phyloP scores from a whole-genome alignment of 805 yeast species.

The Dipodascus albidus region DNA sequence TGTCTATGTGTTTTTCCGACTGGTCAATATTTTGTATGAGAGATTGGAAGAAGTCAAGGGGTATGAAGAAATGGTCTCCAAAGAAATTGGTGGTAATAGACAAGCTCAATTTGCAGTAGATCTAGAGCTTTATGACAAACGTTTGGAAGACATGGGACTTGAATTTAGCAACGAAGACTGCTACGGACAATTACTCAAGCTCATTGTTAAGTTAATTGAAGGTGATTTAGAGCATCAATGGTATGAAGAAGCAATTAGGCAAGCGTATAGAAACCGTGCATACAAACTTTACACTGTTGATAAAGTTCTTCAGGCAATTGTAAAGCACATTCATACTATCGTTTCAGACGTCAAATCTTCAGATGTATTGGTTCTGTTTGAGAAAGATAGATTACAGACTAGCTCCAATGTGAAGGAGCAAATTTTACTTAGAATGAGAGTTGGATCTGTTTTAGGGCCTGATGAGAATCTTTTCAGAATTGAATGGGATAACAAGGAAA shows the following conservation, averaged over 20 bases:
- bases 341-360: slow-evolving; percentile 70
- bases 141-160: slow-evolving; percentile 70
- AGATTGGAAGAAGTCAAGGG: slow-evolving; percentile 69
- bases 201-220: slow-evolving; percentile 69
- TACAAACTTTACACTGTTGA: slow-evolving; percentile 88
- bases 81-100: slow-evolving; percentile 45
- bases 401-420: slow-evolving; percentile 74
- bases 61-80: slow-evolving; percentile 57
- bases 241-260: slow-evolving; percentile 92
- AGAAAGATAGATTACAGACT: slow-evolving; percentile 55
- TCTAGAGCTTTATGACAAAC: slow-evolving; percentile 68
- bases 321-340: slow-evolving; percentile 79
- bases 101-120: slow-evolving; percentile 66
- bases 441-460: slow-evolving; percentile 63
- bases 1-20: slow-evolving; percentile 81
- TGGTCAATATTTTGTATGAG: slow-evolving; percentile 67
- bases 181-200: slow-evolving; percentile 64
- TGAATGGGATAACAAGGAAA: slow-evolving; percentile 44
- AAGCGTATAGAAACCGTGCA: slow-evolving; percentile 88
- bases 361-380: slow-evolving; percentile 72
- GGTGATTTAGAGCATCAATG: slow-evolving; percentile 88
- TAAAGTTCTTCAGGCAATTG: slow-evolving; percentile 72
- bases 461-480: slow-evolving; percentile 93
- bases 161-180: slow-evolving; percentile 35
- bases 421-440: slow-evolving; percentile 81